Base-by-base conservation (phyloP, 495 filamentous ascomycete genomes). In the Lasiosphaeria ovina region DNA sequence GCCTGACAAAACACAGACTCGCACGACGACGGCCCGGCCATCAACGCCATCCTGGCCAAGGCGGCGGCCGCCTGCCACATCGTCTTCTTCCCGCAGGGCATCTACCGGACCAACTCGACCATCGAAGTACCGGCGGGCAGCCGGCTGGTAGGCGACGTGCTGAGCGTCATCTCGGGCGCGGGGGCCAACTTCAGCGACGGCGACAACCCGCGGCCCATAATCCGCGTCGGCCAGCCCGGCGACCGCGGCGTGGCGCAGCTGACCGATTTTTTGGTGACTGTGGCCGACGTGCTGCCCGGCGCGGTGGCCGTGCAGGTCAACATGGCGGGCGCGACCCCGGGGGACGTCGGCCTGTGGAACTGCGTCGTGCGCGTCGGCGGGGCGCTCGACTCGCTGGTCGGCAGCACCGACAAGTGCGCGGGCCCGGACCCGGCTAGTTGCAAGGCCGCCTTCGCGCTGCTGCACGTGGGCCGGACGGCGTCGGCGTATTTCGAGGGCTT, bases 331-430 rank as follows among this genome's bases (percentile, higher is more conserved):
- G 44, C 58, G 2, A 69, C 65, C 4, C 77, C 75, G 0, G 81
- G 80, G 1, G 79, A 80, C 52, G 83, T 86, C 35, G 81, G 75
- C 1, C 63, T 87, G 60, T 85, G 81, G 80, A 83, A 85, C 68
- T 71, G 74, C 4, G 77, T 84, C 35, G 74, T 86, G 63, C 77
- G 79, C 24, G 78, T 88, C 31, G 87, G 85, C 54, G 85, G 85
- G 17, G 70, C 79, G 3, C 70, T 72, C 4, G 83, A 78, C 45
- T 70, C 75, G 32, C 67, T 72, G 11, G 74, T 82, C 47, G 62
- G 77, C 34, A 77, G 67, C 24, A 24, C 24, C 1, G 24, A 24
- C 5, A 69, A 69, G 31, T 82, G 77, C 59, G 65, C 57, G 3
- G 68, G 63, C 3, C 67, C 69, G 6, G 55, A 72, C 14, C 66